A percentile compares a stretch with the other conserved stretches of the same genome.
Conservation (phyloP, 2,329 filamentous ascomycete genomes). For the Aspergillus sp. region DNA sequence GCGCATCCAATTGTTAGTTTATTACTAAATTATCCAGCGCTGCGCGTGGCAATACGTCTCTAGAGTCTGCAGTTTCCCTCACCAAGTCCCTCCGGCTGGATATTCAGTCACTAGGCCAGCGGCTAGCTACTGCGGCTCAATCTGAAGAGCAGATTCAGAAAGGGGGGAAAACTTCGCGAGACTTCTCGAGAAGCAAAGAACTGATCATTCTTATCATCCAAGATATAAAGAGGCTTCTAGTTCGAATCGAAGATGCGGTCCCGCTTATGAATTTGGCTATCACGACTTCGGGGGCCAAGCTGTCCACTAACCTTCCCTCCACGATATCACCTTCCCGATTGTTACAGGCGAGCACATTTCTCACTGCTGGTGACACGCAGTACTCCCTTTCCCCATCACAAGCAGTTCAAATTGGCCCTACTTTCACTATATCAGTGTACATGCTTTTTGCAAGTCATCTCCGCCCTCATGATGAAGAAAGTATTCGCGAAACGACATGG, state of each 20-base stretch:
- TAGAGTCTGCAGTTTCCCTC: slow-evolving; percentile 81
- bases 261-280: slow-evolving; percentile 92
- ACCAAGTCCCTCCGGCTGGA: slow-evolving; percentile 81
- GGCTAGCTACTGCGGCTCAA: slow-evolving; percentile 68
- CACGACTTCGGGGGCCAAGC: slow-evolving; percentile 83
- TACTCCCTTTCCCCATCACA: slow-evolving; percentile 65
- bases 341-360: slow-evolving; percentile 86
- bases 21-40: slow-evolving; percentile 45
- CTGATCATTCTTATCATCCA: slow-evolving; percentile 69
- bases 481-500: slow-evolving; percentile 73
- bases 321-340: slow-evolving; percentile 87
- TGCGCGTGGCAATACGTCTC: slow-evolving; percentile 71
- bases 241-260: slow-evolving; percentile 84
- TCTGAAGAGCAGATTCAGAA: slow-evolving; percentile 51
- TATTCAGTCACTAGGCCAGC: slow-evolving; percentile 75
- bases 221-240: slow-evolving; percentile 73
- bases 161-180: slow-evolving; percentile 37
- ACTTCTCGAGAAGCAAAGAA: slow-evolving; percentile 57
- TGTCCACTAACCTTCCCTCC: slow-evolving; percentile 75
- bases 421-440: slow-evolving; percentile 84
- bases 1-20: neutral
- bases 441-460: slow-evolving; percentile 90
- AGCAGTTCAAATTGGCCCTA: slow-evolving; percentile 79
- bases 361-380: slow-evolving; percentile 82
- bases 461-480: slow-evolving; percentile 55